phyloP scores from a whole-genome alignment of 306 rosid species.

The Pueraria montana region DNA sequence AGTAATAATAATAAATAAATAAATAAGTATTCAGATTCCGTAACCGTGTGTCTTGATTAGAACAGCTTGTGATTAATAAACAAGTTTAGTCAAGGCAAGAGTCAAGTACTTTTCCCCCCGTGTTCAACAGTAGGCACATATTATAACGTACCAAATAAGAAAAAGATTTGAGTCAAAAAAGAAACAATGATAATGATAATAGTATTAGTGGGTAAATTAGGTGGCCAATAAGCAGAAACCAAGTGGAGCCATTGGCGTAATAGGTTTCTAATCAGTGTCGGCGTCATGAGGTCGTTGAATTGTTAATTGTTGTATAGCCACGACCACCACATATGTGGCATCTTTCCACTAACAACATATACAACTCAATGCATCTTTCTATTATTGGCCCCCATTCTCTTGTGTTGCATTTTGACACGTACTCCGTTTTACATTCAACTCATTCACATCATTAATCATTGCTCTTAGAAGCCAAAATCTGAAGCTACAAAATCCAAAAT shows the following conservation, averaged over 20 bases:
- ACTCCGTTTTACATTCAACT: neutral
- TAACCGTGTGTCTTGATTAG: neutral
- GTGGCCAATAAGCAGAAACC: neutral
- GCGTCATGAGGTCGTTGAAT: neutral
- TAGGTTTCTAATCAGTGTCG: neutral
- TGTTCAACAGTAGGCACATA: neutral
- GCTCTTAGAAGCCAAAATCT: too few relatives aligned
- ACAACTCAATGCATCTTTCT: neutral
- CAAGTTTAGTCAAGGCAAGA: neutral
- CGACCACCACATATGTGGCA: conserved; percentile 26
- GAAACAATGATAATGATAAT: neutral
- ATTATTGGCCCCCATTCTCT: neutral
- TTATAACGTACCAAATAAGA: neutral
- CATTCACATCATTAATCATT: neutral
- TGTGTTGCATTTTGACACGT: neutral
- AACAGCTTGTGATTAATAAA: neutral
- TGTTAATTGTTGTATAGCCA: conserved; percentile 15
- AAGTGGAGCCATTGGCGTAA: neutral
- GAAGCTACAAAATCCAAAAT: too few relatives aligned
- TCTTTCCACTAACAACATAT: conserved; percentile 11
- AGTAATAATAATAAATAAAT: too few relatives aligned
- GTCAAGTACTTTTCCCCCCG: neutral
- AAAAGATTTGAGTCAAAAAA: neutral
- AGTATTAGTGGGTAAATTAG: neutral
- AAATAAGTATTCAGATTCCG: neutral